A percentile compares a stretch with the other conserved stretches of the same genome.
phyloP scores from a whole-genome alignment of 1,139 yeast species.

The Saccharomyces hybrid region DNA sequence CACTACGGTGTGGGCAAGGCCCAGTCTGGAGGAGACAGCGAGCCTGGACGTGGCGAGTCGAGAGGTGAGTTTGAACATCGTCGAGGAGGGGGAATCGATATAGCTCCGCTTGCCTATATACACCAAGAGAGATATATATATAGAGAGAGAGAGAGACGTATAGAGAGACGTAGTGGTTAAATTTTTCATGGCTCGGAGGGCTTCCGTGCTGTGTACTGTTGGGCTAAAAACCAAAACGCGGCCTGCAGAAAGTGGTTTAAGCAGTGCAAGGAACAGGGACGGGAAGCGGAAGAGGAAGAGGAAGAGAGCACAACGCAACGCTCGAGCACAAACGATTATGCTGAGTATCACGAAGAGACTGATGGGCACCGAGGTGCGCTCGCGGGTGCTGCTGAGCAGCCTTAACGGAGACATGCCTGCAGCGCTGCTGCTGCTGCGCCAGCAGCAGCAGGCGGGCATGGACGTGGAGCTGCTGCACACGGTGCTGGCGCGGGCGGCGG shows the following conservation, averaged over 20 bases:
- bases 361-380: background rate
- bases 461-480: background rate
- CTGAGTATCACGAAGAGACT: background rate
- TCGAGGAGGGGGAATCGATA: slow-evolving; percentile 5
- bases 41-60: slow-evolving; percentile 10
- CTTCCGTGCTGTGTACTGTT: background rate
- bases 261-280: background rate
- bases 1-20: background rate
- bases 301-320: too few species aligned
- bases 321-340: background rate
- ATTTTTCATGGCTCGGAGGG: background rate
- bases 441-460: background rate
- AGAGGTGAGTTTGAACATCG: slow-evolving; percentile 14
- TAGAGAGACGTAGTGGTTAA: background rate
- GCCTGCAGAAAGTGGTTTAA: background rate
- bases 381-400: background rate
- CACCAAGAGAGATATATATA: too few species aligned
- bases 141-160: background rate
- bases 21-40: slow-evolving; percentile 3
- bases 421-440: background rate
- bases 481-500: slow-evolving; percentile 3
- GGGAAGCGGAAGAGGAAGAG: background rate
- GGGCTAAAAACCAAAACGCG: background rate
- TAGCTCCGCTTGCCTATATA: background rate
- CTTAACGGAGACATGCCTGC: background rate